phyloP scores from a whole-genome alignment of 768 basidiomycete species.

The Mycena galopus region DNA sequence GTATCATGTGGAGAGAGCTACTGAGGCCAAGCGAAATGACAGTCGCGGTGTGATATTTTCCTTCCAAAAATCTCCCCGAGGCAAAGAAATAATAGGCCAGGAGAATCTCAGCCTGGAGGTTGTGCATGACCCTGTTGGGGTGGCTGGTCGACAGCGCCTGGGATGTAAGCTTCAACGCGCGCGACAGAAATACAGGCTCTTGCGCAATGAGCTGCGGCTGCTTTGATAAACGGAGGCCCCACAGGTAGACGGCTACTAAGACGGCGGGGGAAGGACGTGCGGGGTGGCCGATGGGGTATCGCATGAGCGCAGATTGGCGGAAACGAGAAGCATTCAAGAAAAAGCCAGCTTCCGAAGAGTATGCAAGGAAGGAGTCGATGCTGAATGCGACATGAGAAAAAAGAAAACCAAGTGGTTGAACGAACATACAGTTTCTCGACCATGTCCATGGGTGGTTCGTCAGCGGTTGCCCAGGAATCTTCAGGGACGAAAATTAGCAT shows the following conservation, averaged over 20 bases:
- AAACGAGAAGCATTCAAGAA: conserved; percentile 68
- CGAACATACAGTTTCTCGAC: conserved; percentile 48
- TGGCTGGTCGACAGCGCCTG: conserved; percentile 54
- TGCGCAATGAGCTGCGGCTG: conserved; percentile 41
- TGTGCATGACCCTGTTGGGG: conserved; percentile 56
- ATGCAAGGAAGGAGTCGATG: conserved; percentile 57
- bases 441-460: conserved; percentile 50
- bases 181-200: conserved; percentile 54
- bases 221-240: conserved; percentile 48
- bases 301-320: conserved; percentile 49
- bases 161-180: conserved; percentile 55
- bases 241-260: conserved; percentile 54
- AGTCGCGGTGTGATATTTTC: conserved; percentile 54
- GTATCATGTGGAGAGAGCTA: conserved; percentile 54
- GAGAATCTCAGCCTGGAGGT: conserved; percentile 67
- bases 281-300: conserved; percentile 48
- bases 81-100: conserved; percentile 68
- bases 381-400: neutral
- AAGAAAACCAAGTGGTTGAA: neutral
- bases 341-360: conserved; percentile 65
- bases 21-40: conserved; percentile 51
- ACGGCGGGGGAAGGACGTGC: conserved; percentile 55
- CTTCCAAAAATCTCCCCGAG: conserved; percentile 61
- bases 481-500: neutral
- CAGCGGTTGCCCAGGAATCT: neutral